These are phyloP conservation scores for Salix brachista DNA, from an alignment of 345 rosid genomes.

Conservation along the genomic window DNA sequence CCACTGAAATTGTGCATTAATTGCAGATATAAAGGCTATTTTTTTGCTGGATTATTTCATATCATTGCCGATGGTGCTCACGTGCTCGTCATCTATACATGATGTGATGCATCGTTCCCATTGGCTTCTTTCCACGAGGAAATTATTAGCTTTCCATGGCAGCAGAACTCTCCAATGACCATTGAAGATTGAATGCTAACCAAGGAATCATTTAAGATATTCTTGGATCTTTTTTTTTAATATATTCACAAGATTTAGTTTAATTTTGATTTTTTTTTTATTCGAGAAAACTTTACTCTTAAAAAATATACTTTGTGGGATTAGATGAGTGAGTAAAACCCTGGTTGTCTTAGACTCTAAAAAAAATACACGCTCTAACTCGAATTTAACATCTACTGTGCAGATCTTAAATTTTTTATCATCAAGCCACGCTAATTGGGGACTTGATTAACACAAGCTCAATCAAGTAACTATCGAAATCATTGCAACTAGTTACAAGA, in stretches of 20 bases:
- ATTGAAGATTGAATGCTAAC: not conserved
- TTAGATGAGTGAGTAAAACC: too few species aligned
- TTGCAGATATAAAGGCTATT: too few species aligned
- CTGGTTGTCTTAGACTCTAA: fast-evolving
- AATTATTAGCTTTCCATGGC: not conserved
- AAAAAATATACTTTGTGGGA: too few species aligned
- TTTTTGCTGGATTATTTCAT: too few species aligned
- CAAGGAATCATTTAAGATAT: not conserved
- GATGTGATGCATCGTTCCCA: not conserved
- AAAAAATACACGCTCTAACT: too few species aligned
- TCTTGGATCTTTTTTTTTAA: not conserved
- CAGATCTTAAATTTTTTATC: too few species aligned
- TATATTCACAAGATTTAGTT: not conserved
- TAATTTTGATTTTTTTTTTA: not conserved
- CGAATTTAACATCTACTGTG: too few species aligned
- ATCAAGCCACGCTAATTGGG: fast-evolving
- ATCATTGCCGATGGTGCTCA: not conserved
- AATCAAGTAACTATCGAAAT: too few species aligned
- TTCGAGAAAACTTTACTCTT: not conserved
- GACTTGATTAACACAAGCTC: too few species aligned
- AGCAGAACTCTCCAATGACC: not conserved
- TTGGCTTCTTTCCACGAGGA: not conserved
- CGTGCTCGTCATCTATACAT: not conserved
- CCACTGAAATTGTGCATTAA: too few species aligned
- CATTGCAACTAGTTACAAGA: too few species aligned